Base-by-base conservation (phyloP, 495 filamentous ascomycete genomes). In the Bacidia rubella region DNA sequence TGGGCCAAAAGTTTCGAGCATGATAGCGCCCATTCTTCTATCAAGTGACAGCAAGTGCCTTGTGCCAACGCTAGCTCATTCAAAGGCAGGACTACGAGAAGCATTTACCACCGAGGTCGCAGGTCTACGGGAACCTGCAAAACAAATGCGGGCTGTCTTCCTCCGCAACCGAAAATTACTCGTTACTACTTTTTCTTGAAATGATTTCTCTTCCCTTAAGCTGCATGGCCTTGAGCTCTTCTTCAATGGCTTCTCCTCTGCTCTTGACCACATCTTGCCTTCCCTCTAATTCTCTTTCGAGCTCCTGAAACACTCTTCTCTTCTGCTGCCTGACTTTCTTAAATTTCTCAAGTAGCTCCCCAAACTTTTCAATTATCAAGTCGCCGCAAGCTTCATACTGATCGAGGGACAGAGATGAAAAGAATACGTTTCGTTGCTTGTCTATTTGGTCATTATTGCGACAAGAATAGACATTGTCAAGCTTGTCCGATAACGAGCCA, bases 351-450 rank as follows among this genome's bases (percentile, higher is more conserved):
- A 89, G 70, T 17, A 89, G 63, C 7, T 73, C 69, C 4, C 70
- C 69, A 58, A 92, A 90, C 54, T 74, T 75, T 2, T 79, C 77
- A 12, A 90, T 67, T 39, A 95, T 78, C 71, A 84, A 81, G 55
- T 95, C 86, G 7, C 88, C 88, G 12, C 82, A 78, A 45, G 83
- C 73, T 62, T 95, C 88, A 83, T 88, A 92, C 62, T 90, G 82
- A 23, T 75, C 69, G 21, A 86, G 72, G 2, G 76, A 61, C 60
- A 94, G 68, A 3, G 72, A 73, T 10, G 73, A 66, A 56, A 89
- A 80, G 63, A 87, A 86, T 1, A 69, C 64, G 45, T 68, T 68
- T 53, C 86, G 82, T 17, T 76, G 72, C 19, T 69, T 27, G 1
- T 63, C 67, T 24, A 42, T 47, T 41, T 35, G 21, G 35, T 43